Conservation (phyloP, 2,329 filamentous ascomycete genomes). For the Arthroderma sp. region DNA sequence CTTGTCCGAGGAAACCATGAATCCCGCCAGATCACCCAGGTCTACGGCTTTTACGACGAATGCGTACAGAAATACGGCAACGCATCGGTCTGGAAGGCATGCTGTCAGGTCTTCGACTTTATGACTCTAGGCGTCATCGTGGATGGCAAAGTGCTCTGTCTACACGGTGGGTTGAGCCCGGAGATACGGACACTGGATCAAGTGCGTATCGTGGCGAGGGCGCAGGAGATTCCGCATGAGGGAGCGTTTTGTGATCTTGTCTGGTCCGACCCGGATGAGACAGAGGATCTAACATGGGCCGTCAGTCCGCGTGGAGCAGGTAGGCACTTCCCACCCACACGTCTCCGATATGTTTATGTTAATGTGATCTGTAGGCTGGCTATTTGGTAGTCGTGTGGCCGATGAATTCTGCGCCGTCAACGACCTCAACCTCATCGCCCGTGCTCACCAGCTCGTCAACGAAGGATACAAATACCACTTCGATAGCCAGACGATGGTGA, state of each 20-base stretch:
- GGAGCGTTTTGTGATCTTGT: slow-evolving; percentile 96
- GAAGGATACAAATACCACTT: slow-evolving; percentile 96
- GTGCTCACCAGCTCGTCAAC: slow-evolving; percentile 98
- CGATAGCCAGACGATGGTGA: slow-evolving; percentile 94
- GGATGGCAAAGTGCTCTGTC: slow-evolving; percentile 98
- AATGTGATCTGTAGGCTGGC: slow-evolving; percentile 11
- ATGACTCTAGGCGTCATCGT: slow-evolving; percentile 93
- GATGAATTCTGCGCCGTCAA: slow-evolving; percentile 99
- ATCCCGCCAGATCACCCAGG: slow-evolving; percentile 95
- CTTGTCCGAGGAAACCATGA: slow-evolving; percentile 98
- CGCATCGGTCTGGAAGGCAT: slow-evolving; percentile 98
- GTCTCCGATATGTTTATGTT: neutral
- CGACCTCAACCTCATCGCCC: slow-evolving; percentile 83
- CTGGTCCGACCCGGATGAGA: slow-evolving; percentile 96
- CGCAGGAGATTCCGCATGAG: slow-evolving; percentile 96
- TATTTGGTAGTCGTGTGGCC: slow-evolving; percentile 15
- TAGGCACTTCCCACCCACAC: slow-evolving; percentile 36
- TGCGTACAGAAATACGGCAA: slow-evolving; percentile 98
- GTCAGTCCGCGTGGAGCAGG: slow-evolving; percentile 90
- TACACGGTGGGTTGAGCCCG: slow-evolving; percentile 93
- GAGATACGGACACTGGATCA: slow-evolving; percentile 93
- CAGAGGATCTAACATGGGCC: slow-evolving; percentile 68
- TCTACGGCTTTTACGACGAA: slow-evolving; percentile 99
- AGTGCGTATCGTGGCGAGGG: slow-evolving; percentile 86
- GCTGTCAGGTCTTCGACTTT: slow-evolving; percentile 97